Evolutionary conservation across 805 yeast species (phyloP), one percentile per base, ranked within the genome.

Genomic region (Grigorovia yakushimaensis): DNA sequence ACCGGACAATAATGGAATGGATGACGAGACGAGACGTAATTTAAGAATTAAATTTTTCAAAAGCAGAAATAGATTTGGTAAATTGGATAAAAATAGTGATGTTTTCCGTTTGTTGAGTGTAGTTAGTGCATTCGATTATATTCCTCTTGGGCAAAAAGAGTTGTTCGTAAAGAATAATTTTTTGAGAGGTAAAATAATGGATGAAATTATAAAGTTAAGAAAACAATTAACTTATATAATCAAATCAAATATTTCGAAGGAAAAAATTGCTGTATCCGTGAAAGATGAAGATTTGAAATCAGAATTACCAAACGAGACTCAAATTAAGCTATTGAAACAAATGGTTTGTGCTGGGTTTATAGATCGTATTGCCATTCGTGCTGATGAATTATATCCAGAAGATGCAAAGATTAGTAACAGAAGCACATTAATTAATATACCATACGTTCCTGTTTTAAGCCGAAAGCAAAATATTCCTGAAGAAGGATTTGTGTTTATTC

Each of bases 291-390:
- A 74, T 13, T 53, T 79, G 54, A 78, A 73, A 58, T 66, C 85
- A n/a, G 76, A 72, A 0, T 77, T 84, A 6, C 97, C 97, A 0
- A 67, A 74, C 8, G 76, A 77, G 36, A 60, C 66, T 5, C 98
- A 93, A 66, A 61, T 88, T 5, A 75, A 79, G 46, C 84, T 93
- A 0, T 65, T 93, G 51, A 89, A 88, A 59, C 99, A 93, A 66
- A 89, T 93, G 80, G 72, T 91, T 3, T 78, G 96, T 5, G 82
- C 97, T 0, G 98, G 98, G 0, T 93, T 85, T 57, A 73, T 93
- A 38, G 99, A 93, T 63, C 95, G 86, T 60, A 76, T 91, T 20
- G 95, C 95, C 1, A 76, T 87, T 15, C 73, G 98, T 51, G 89
- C 87, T 1, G 97, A 89, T 58, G 50, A 48, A n/a, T 55, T 79